Conservation (phyloP, 176 grass and related monocot genomes). For the Elaeis guineensis region DNA sequence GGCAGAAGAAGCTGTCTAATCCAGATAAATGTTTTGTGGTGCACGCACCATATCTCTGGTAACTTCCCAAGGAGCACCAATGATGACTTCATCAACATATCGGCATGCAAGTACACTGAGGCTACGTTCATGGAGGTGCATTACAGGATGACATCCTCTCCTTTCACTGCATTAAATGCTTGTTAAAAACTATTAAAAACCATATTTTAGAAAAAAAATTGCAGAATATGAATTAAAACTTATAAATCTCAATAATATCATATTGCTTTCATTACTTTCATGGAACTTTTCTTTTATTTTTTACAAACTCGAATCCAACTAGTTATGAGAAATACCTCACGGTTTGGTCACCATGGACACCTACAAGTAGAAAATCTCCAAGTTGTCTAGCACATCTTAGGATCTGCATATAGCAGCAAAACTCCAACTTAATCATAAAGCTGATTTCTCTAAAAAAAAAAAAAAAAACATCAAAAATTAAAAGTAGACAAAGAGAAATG, state of each 20-base stretch:
- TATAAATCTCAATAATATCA: too few species aligned
- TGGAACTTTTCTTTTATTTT: too few species aligned
- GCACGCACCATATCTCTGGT: slow-evolving; percentile 80
- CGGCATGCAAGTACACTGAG: slow-evolving; percentile 88
- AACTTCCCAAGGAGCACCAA: slow-evolving; percentile 88
- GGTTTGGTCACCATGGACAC: slow-evolving; percentile 75
- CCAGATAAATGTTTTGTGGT: not conserved
- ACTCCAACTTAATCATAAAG: too few species aligned
- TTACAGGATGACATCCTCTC: slow-evolving; percentile 54
- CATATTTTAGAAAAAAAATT: too few species aligned
- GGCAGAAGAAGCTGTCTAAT: too few species aligned
- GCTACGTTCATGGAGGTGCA: slow-evolving; percentile 91
- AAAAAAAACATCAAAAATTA: too few species aligned
- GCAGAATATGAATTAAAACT: too few species aligned
- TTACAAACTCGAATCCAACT: too few species aligned
- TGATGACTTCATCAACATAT: slow-evolving; percentile 97
- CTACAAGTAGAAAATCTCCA: slow-evolving; percentile 92
- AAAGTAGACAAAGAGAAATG: too few species aligned
- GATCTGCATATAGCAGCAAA: slow-evolving; percentile 42
- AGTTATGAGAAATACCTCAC: slow-evolving; percentile 35
- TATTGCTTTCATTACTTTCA: too few species aligned
- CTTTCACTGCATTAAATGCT: slow-evolving; percentile 41
- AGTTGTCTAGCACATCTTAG: slow-evolving; percentile 82
- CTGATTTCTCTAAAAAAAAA: too few species aligned
- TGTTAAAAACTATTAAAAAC: too few species aligned